phyloP scores from a whole-genome alignment of 225 moss, liverwort and hornwort genomes.

The Marchantia paleacea region DNA sequence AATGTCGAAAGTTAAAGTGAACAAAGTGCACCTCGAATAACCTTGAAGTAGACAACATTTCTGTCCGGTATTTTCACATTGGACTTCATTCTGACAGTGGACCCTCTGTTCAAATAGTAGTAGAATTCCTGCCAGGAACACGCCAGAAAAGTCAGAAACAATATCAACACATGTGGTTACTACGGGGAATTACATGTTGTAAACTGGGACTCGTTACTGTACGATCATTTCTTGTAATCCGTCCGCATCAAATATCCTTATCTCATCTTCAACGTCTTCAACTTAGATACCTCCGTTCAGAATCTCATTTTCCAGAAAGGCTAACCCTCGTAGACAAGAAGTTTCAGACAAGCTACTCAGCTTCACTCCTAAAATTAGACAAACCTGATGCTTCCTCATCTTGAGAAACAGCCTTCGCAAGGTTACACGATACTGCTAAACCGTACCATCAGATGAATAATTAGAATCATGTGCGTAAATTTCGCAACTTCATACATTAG shows the following conservation, averaged over 20 bases:
- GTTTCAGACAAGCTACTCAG: no score
- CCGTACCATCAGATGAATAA: no score
- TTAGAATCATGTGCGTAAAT: no score
- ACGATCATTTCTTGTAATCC: background rate
- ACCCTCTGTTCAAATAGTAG: constrained; percentile 44
- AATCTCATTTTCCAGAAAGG: no score
- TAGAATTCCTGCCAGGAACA: constrained; percentile 27
- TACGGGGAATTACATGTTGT: background rate
- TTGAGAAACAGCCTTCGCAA: no score
- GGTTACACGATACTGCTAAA: background rate
- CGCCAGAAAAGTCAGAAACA: background rate
- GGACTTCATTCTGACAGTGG: constrained; percentile 27
- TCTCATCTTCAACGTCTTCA: background rate
- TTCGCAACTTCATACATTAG: background rate
- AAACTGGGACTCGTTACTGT: background rate
- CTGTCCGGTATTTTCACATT: constrained; percentile 5
- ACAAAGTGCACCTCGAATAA: constrained; percentile 30
- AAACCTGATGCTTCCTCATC: no score
- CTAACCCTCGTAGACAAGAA: no score
- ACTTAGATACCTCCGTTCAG: background rate
- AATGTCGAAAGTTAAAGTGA: background rate
- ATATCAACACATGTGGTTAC: background rate
- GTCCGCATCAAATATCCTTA: background rate
- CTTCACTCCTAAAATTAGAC: no score
- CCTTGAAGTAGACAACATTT: constrained; percentile 25